These are phyloP conservation scores for Brasilioporus rufonigricans DNA, from an alignment of 768 basidiomycete species.

Conservation along the genomic window DNA sequence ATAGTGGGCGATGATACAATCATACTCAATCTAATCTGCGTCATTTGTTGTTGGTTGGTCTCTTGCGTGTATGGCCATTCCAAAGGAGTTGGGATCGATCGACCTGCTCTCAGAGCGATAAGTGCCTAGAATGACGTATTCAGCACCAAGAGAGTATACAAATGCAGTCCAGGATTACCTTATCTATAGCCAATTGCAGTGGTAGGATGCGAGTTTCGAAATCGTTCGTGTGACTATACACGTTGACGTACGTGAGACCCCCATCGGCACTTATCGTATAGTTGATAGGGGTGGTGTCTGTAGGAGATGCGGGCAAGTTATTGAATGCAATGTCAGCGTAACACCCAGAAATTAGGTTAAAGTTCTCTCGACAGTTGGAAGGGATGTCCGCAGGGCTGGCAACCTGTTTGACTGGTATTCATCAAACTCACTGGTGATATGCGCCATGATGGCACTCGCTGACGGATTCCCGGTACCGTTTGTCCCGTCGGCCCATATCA, in stretches of 20 bases:
- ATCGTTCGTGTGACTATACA: constrained; percentile 62
- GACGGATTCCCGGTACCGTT: constrained; percentile 53
- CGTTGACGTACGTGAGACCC: constrained; percentile 64
- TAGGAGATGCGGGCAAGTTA: constrained; percentile 44
- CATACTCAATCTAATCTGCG: constrained; percentile 56
- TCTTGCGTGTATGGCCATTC: constrained; percentile 73
- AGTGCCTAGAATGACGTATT: constrained; percentile 49
- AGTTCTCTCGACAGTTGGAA: constrained; percentile 66
- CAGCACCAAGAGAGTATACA: not conserved
- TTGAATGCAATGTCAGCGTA: constrained; percentile 66
- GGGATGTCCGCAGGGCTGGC: constrained; percentile 49
- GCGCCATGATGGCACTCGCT: constrained; percentile 57
- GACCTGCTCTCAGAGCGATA: constrained; percentile 64
- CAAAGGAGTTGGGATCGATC: constrained; percentile 51
- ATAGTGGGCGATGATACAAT: not conserved
- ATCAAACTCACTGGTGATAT: constrained; percentile 53
- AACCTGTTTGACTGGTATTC: constrained; percentile 53
- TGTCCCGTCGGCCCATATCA: constrained; percentile 72
- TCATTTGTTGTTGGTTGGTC: constrained; percentile 62
- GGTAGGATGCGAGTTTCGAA: constrained; percentile 68
- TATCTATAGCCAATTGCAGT: constrained; percentile 74
- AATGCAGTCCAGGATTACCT: constrained; percentile 35
- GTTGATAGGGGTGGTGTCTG: constrained; percentile 42
- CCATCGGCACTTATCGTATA: constrained; percentile 72
- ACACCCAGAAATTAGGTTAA: constrained; percentile 65